Evolutionary conservation across 1,284 basidiomycete species (phyloP), one percentile per base, ranked within the genome.

Genomic region (Tausonia pullulans): DNA sequence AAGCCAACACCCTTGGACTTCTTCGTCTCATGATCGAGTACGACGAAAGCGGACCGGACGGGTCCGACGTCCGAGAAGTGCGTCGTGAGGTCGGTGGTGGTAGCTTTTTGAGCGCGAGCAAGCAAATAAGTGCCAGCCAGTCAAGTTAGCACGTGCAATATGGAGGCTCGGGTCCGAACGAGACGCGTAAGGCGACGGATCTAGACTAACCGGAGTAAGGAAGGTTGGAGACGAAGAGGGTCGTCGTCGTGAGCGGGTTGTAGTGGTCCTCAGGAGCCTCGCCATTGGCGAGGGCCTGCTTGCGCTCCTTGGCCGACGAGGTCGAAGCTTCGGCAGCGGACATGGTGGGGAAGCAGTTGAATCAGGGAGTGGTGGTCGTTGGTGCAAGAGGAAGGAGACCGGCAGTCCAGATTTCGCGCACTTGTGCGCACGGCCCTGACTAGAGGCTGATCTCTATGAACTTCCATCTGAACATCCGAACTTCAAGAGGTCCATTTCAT

Each of bases 1-100:
- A 98, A 98, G 67, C 95, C 95, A n/a, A 98, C 92, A 70, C 95
- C 96, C 74, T 97, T 97, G 4, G 91, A 94, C 44, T 86, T 82
- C 50, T 88, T 87, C 0, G 87, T 84, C 54, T 84, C 85, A 57
- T 82, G 83, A 68, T 90, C 87, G 45, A 64, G 58, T 10, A 98
- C 95, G 2, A 99, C 86, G 73, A 99, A 98, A 0, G 93, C 95
- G 49, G 89, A 87, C 57, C 92, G 84, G 27, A 98, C 86, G 10
- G 95, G 96, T 2, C 93, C 96, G 68, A 97, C 84, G 74, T 94
- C 91, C 13, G 94, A 97, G 79, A 98, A 97, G 59, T 94, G 82
- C 0, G 92, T 93, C 71, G 90, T 83, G 49, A 98, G 79, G 76
- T 97, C 92, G 64, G 86, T 87, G 3, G 89, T 89, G 5, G 94